Base-by-base conservation (phyloP, 2,329 filamentous ascomycete species). In the Karstenula rhodostoma region DNA sequence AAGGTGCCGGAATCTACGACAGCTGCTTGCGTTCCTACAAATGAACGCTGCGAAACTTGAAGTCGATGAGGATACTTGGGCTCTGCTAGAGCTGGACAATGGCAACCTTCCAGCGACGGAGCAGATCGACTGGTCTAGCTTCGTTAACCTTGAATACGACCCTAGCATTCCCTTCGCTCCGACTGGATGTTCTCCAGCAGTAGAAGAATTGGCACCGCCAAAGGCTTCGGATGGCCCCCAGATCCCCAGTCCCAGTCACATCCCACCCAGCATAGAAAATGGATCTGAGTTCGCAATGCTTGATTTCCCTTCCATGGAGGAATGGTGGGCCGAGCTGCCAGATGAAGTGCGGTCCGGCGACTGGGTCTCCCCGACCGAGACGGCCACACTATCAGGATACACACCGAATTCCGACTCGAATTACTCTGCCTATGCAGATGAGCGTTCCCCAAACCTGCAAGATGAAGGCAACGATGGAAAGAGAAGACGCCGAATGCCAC, bases 401-500 rank as follows among this genome's bases (percentile, higher is more conserved):
- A 54, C 51, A n/a, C 51, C 37, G 4, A n/a, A 25, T 2, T 54
- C 51, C 13, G 51, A 54, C 17, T 54, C 51, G 15, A 46, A 33
- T n/a, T 44, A 17, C 13, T 54, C 51, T 7, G 17, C 25, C n/a
- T 54, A 54, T 23, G 4, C 27, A 10, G 37, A 54, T 9, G 29
- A 37, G 40, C 25, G 33, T 12, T 35, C 37, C 5, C 40, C 37
- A 10, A 37, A 44, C 12, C 22, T 53, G 27, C 32, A 47, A 25
- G 29, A 42, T 9, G 57, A 63, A 25, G 43, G 19, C n/a, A 50
- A 46, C 1, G 33, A 17, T 8, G 55, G 40, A 33, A 67, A 60
- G 50, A 65, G 57, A 40, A 27, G 59, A 33, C 52, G 53, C 40
- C 53, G 65, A 17, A 63, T 71, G 25, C 62, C 67, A 22, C 58